Evolutionary conservation across 2,329 filamentous ascomycete species (phyloP).

Genomic region (Fusarium keratoplasticum): DNA sequence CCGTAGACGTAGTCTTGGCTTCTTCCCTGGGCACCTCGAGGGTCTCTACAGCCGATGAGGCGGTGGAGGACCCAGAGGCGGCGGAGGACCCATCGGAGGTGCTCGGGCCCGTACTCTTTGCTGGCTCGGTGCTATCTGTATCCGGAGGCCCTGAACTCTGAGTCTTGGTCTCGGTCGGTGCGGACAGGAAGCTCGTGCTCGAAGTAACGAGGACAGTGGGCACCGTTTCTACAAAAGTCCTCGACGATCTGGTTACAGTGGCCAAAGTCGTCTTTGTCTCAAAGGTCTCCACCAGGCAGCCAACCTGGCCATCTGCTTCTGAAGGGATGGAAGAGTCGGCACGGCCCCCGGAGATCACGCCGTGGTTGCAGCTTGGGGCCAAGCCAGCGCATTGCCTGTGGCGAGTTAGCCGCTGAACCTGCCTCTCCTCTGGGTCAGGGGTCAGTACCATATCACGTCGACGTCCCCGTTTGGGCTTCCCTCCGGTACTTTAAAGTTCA

Average conservation of each 20-base stretch:
- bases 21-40: background rate
- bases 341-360: background rate
- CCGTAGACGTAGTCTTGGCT: background rate
- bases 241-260: background rate
- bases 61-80: background rate
- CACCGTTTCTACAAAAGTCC: background rate
- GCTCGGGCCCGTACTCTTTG: background rate
- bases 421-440: background rate
- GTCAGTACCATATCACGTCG: constrained; percentile 1
- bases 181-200: background rate
- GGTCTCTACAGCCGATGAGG: background rate
- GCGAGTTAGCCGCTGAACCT: background rate
- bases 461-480: background rate
- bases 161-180: background rate
- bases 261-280: background rate
- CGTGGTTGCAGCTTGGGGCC: constrained; percentile 4
- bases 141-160: background rate
- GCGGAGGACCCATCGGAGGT: background rate
- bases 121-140: background rate
- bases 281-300: background rate
- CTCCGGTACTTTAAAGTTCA: background rate
- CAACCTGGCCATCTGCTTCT: background rate
- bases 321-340: background rate
- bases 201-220: background rate
- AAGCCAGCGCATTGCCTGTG: constrained; percentile 9